Evolutionary conservation across 352 stramenopile genomes (phyloP).

Genomic region (Phytophthora sp.): DNA sequence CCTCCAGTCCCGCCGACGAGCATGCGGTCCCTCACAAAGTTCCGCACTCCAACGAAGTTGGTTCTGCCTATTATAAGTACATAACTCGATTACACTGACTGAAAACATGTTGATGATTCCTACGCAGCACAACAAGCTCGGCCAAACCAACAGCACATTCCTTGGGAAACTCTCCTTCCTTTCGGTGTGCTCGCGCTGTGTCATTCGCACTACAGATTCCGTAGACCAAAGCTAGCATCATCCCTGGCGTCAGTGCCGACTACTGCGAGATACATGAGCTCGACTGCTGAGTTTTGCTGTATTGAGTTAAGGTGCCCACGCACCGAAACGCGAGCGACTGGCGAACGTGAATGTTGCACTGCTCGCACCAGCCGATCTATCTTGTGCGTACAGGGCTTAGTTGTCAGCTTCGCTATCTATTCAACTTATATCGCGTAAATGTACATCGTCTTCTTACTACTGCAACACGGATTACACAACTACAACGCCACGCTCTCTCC

Average conservation of each 20-base stretch:
- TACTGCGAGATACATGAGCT: slow-evolving; percentile 5
- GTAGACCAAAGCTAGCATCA: no score
- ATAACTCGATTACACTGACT: no score
- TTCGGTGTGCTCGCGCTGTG: no score
- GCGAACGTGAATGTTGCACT: not conserved
- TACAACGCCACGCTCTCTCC: slow-evolving; percentile 23
- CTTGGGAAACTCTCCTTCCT: no score
- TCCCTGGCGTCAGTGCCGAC: slow-evolving; percentile 8
- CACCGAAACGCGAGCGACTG: slow-evolving; percentile 9
- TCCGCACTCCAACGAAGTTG: slow-evolving; percentile 30
- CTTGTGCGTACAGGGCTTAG: no score
- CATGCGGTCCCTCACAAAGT: slow-evolving; percentile 30
- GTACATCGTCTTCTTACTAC: slow-evolving; percentile 26
- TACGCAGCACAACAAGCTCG: no score
- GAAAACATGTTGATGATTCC: no score
- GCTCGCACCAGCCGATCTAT: not conserved
- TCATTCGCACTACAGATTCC: no score
- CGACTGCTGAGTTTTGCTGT: slow-evolving; percentile 1
- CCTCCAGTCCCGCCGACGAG: not conserved
- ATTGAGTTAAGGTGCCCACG: slow-evolving; percentile 3
- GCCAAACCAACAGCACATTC: no score
- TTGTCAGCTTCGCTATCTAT: slow-evolving; percentile 22
- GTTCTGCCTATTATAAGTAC: no score
- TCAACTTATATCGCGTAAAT: slow-evolving; percentile 21
- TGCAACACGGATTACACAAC: slow-evolving; percentile 16